phyloP scores from a whole-genome alignment of 108 stramenopile genomes.

The Skeletonema potamos region DNA sequence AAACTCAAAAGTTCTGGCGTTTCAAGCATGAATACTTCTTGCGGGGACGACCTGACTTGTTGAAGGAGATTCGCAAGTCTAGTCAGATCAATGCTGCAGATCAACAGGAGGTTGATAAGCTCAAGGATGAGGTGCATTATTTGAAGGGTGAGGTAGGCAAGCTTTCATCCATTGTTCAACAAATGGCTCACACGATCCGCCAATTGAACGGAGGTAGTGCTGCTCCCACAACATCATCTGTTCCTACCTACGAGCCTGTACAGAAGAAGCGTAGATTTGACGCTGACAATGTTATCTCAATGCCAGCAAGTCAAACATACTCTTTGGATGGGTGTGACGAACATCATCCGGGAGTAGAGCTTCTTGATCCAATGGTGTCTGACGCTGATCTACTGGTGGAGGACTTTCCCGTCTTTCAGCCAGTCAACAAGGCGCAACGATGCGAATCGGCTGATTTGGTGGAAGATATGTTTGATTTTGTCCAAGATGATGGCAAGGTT shows the following conservation, averaged over 20 bases:
- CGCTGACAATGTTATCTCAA: conserved; percentile 13
- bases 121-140: conserved; percentile 63
- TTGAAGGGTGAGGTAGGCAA: conserved; percentile 53
- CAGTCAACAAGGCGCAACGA: conserved; percentile 5
- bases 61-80: conserved; percentile 73
- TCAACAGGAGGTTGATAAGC: conserved; percentile 71
- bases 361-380: conserved; percentile 42
- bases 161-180: conserved; percentile 48
- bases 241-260: conserved; percentile 6
- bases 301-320: conserved; percentile 7
- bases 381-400: conserved; percentile 50
- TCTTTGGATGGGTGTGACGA: conserved; percentile 17
- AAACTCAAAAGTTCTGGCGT: conserved; percentile 68
- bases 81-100: conserved; percentile 72
- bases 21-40: conserved; percentile 84
- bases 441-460: conserved; percentile 31
- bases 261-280: conserved; percentile 48
- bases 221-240: background rate
- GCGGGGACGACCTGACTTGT: conserved; percentile 71
- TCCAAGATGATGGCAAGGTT: conserved; percentile 15
- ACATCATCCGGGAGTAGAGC: conserved; percentile 15
- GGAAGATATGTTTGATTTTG: conserved; percentile 40
- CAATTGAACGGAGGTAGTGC: conserved; percentile 1
- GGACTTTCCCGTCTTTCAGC: conserved; percentile 8
- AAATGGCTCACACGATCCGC: conserved; percentile 20